Percentiles rank a stretch among this genome's conserved stretches.
These are phyloP conservation scores for Heteromeles arbutifolia DNA, from an alignment of 306 rosid species.

Conservation along the genomic window DNA sequence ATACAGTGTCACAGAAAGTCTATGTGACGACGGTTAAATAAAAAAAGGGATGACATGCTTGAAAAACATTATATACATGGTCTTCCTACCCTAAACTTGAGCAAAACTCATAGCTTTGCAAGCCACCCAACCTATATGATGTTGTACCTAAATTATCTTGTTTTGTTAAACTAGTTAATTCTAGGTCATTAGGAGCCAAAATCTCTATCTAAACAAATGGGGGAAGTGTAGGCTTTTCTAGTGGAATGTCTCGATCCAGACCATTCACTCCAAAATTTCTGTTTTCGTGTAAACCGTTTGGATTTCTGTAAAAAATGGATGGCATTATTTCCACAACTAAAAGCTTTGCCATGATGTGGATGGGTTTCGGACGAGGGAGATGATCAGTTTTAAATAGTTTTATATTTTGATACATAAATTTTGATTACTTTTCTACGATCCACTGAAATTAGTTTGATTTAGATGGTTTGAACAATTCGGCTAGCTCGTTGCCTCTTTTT, in stretches of 20 bases:
- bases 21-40: no score
- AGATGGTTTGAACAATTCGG: no score
- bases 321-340: neutral
- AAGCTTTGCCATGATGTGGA: neutral
- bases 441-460: no score
- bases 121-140: neutral
- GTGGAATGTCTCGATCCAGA: neutral
- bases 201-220: neutral
- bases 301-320: neutral
- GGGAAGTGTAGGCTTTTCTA: neutral
- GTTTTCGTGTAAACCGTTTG: neutral
- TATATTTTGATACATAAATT: neutral
- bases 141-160: neutral
- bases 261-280: neutral
- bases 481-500: no score
- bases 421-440: neutral
- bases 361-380: neutral
- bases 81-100: no score
- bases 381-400: neutral
- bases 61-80: neutral
- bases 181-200: neutral
- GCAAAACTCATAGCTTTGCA: no score
- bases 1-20: no score
- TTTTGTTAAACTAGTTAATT: neutral
- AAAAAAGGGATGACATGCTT: neutral